phyloP scores from a whole-genome alignment of 257 asterid genomes.

The Solanum raphanifolium region DNA sequence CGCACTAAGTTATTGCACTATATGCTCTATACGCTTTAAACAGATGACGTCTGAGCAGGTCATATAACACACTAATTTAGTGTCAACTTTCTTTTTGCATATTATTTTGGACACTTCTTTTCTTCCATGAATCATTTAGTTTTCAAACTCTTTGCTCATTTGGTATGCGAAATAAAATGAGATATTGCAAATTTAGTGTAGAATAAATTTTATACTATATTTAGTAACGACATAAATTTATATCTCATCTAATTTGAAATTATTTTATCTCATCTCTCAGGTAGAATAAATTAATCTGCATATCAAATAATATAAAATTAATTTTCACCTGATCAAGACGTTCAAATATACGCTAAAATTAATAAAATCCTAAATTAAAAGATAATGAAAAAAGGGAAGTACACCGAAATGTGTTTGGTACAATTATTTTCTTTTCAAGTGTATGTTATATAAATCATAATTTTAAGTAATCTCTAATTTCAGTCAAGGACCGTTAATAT shows the following conservation, averaged over 20 bases:
- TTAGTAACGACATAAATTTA: not conserved
- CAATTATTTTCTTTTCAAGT: not conserved
- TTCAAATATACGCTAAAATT: too few species aligned
- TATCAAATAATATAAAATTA: too few species aligned
- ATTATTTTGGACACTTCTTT: not conserved
- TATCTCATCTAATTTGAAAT: too few species aligned
- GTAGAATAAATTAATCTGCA: not conserved
- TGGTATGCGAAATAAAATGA: not conserved
- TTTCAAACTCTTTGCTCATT: not conserved
- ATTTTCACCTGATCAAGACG: not conserved
- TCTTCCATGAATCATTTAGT: not conserved
- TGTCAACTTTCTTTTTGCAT: not conserved
- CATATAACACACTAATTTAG: not conserved
- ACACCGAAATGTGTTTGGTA: not conserved
- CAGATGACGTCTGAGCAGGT: too few species aligned
- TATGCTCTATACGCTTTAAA: too few species aligned
- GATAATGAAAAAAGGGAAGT: too few species aligned
- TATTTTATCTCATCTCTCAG: not conserved
- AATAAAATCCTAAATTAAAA: too few species aligned
- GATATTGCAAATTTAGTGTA: too few species aligned
- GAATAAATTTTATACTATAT: too few species aligned
- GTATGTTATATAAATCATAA: too few species aligned
- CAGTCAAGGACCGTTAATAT: not conserved
- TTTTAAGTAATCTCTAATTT: too few species aligned
- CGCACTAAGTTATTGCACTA: not conserved